Base-by-base conservation (phyloP, 78 protist species). In the Ministeria vibrans region DNA sequence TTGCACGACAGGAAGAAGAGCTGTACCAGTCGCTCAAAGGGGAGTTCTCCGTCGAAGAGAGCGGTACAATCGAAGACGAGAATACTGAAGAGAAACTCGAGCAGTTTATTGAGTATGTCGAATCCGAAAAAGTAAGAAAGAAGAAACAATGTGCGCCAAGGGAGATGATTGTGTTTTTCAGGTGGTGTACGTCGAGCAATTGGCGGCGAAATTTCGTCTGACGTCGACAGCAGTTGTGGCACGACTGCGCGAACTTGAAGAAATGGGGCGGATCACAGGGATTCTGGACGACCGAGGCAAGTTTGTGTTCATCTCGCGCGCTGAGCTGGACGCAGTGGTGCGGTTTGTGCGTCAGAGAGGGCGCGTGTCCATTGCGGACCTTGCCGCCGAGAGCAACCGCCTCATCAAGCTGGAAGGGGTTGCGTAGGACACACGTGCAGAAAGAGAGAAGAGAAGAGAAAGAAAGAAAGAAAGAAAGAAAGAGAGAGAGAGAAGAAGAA, bases 231-330 rank as follows among this genome's bases (percentile, higher is more conserved):
- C 13, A 18, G 59, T 51, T n/a, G 53, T 81, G 30, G 28, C 28
- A 23, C 66, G 86, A 6, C n/a, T 79, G 7, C 46, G 23, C 28
- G 69, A 53, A 6, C 80, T 84, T 32, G 82, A 79, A 39, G 28
- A 13, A n/a, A 34, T 36, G 59, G 83, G 88, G 1, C 46, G 68
- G 34, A 2, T 84, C 43, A 42, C 83, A 2, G 88, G 88, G 34
- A 78, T 84, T 18, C 3, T 78, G 34, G 88, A 84, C 64, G 88
- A 84, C 46, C 81, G 88, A 4, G 88, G 88, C 59, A 84, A 84
- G 44, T 84, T 53, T 75, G 68, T 84, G 73, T 49, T 30, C 63
- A 32, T 84, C 23, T 36, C 83, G 43, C 36, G 28, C 55, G 88
- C 64, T 0, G 88, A 84, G 61, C 25, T 77, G 36, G 30, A 78